Conservation (phyloP, 2,329 filamentous ascomycete species). For the Arachnomyces sp. region DNA sequence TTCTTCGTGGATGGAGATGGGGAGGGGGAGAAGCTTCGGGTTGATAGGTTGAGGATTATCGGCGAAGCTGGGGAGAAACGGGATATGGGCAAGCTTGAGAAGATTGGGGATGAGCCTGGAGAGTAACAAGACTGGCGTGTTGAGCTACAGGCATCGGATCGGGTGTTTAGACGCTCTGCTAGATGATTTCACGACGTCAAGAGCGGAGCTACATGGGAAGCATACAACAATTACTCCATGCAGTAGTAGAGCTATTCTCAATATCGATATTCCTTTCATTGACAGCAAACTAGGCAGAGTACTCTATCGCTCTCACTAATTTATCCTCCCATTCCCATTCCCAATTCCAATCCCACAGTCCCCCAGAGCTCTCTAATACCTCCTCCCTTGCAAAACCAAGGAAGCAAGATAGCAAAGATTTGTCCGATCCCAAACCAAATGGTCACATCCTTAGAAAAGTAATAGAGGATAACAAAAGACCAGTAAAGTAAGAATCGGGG, state of each 20-base stretch:
- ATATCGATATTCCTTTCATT: no score
- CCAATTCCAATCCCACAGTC: no score
- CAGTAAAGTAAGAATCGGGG: conserved; percentile 48
- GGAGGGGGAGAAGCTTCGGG: conserved; percentile 72
- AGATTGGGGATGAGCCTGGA: conserved; percentile 69
- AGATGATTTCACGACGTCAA: no score
- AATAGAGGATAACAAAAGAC: conserved; percentile 31
- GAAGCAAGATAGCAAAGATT: conserved; percentile 16
- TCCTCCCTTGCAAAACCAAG: neutral
- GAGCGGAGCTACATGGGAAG: no score
- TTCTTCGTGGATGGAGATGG: conserved; percentile 84
- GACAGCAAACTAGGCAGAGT: no score
- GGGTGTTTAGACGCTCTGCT: conserved; percentile 20
- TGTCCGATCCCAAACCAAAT: conserved; percentile 52
- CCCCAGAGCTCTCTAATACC: no score
- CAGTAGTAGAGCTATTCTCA: no score
- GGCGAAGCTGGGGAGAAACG: conserved; percentile 88
- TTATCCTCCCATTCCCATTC: no score
- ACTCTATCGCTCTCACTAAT: no score
- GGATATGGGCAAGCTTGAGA: conserved; percentile 89
- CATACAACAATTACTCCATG: neutral
- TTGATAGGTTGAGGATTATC: conserved; percentile 57
- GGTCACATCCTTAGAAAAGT: conserved; percentile 35
- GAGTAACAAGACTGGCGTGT: conserved; percentile 43
- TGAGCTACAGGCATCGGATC: conserved; percentile 7